Evolutionary conservation across 108 stramenopile genomes (phyloP).

Genomic region (Poteriospumella lacustris): DNA sequence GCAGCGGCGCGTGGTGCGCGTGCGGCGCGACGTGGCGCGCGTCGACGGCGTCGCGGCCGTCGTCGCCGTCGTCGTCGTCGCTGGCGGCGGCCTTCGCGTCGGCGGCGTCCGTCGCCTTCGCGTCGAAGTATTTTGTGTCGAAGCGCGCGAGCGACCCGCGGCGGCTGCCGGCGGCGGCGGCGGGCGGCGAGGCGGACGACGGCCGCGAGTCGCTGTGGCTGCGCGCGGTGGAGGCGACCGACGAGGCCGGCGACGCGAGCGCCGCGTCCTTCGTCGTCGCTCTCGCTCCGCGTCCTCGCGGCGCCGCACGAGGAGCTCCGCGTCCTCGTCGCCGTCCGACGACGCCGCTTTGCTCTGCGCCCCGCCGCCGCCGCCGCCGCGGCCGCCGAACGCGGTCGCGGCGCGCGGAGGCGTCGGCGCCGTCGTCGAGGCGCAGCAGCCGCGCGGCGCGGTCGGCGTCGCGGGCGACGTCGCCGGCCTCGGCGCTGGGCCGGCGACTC

Average conservation of each 20-base stretch:
- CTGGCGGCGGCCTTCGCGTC: not conserved
- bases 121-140: not conserved
- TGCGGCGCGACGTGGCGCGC: not conserved
- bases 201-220: not conserved
- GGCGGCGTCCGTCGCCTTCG: not conserved
- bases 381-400: no score
- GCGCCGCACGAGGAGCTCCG: no score
- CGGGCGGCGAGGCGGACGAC: not conserved
- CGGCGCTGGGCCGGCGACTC: no score
- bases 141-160: not conserved
- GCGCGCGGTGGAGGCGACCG: not conserved
- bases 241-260: not conserved
- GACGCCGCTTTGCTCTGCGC: no score
- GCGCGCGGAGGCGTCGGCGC: no score
- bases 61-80: not conserved
- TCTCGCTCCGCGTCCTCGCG: not conserved
- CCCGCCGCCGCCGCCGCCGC: no score
- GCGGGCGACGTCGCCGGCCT: no score
- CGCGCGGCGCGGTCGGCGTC: no score
- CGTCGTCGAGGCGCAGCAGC: no score
- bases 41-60: not conserved
- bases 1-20: not conserved
- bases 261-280: not conserved
- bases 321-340: no score
- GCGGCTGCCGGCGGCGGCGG: not conserved